Evolutionary conservation across 2,329 filamentous ascomycete genomes (phyloP).

Genomic region (Colletotrichum sp.): DNA sequence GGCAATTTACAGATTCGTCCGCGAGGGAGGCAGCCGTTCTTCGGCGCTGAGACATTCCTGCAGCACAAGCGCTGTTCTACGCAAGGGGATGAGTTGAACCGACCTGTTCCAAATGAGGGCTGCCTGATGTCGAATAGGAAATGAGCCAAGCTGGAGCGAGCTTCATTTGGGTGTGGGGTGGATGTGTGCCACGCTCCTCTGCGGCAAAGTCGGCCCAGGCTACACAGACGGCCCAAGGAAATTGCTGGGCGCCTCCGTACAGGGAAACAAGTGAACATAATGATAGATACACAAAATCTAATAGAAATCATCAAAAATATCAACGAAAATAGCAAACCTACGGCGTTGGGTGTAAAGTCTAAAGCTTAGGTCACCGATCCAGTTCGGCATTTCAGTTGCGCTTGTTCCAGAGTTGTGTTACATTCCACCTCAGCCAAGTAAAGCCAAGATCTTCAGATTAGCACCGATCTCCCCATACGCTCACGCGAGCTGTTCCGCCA

Average conservation of each 20-base stretch:
- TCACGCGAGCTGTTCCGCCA: background rate
- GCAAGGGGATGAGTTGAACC: background rate
- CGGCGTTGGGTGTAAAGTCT: background rate
- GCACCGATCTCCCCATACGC: background rate
- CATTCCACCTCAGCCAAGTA: background rate
- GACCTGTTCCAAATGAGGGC: background rate
- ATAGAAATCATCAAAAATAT: background rate
- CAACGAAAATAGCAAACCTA: background rate
- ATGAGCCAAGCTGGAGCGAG: background rate
- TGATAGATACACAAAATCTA: background rate
- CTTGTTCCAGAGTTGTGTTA: background rate
- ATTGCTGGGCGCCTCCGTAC: background rate
- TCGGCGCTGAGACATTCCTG: background rate
- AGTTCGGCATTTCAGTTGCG: background rate
- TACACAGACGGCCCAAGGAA: background rate
- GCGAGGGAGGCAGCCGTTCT: background rate
- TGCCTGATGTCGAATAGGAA: background rate
- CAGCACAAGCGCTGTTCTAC: background rate
- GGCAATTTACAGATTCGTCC: background rate
- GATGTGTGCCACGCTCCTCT: background rate
- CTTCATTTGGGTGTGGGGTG: background rate
- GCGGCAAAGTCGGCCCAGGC: background rate
- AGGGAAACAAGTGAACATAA: background rate
- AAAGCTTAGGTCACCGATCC: background rate
- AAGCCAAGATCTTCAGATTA: background rate